Conservation (phyloP, 2,329 filamentous ascomycete species). For the Penicillium sp. region DNA sequence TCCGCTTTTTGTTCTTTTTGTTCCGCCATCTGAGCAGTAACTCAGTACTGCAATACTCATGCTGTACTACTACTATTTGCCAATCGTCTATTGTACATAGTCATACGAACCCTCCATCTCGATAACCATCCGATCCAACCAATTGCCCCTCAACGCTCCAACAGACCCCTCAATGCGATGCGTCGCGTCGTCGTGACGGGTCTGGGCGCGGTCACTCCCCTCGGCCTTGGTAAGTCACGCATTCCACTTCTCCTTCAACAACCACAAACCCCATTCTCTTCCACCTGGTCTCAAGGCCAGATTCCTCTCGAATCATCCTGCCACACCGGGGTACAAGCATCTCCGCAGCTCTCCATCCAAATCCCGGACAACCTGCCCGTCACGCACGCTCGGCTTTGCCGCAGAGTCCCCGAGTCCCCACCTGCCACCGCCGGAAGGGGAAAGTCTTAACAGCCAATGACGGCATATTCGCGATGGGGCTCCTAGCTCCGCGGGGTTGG, state of each 20-base stretch:
- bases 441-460: conserved; percentile 32
- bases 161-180: conserved; percentile 34
- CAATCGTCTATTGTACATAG: no score
- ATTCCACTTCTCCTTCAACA: background rate
- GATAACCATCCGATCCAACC: background rate
- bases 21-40: background rate
- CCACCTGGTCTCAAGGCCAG: background rate
- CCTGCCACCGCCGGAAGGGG: conserved; percentile 29
- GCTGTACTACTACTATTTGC: background rate
- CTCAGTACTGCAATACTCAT: background rate
- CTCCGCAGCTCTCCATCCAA: background rate
- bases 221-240: conserved; percentile 67
- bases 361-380: background rate
- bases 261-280: background rate
- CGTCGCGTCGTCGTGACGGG: conserved; percentile 80
- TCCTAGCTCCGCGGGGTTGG: background rate
- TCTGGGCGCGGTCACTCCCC: conserved; percentile 77
- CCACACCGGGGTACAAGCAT: background rate
- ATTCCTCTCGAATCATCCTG: conserved; percentile 1
- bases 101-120: background rate
- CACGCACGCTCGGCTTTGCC: background rate
- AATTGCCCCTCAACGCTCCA: background rate
- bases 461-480: conserved; percentile 13
- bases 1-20: conserved; percentile 14
- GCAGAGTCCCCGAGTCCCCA: conserved; percentile 33